These are phyloP conservation scores for Kwoniella heveanensis DNA, from an alignment of 768 basidiomycete species.

Conservation along the genomic window DNA sequence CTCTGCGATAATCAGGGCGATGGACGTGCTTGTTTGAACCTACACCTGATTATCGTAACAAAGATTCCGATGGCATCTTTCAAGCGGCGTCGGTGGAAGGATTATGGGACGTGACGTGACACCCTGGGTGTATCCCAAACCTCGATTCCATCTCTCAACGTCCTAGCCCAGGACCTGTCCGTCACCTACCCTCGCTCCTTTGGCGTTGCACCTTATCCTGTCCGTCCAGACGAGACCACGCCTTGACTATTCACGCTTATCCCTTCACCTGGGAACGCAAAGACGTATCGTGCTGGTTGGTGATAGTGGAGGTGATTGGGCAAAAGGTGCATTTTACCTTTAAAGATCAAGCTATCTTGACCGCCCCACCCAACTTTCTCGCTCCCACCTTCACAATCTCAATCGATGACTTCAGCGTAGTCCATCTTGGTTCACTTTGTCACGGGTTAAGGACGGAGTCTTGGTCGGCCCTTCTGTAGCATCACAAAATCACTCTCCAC, in stretches of 20 bases:
- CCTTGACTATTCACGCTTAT: neutral
- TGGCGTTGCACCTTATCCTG: slow-evolving; percentile 35
- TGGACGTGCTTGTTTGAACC: slow-evolving; percentile 2
- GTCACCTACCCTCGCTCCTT: slow-evolving; percentile 17
- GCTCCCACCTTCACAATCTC: slow-evolving; percentile 10
- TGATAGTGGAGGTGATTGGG: neutral
- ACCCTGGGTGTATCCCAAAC: too few species aligned
- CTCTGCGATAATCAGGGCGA: slow-evolving; percentile 1
- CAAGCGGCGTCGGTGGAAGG: neutral
- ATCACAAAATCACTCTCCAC: slow-evolving; percentile 1
- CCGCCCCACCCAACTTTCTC: slow-evolving; percentile 16
- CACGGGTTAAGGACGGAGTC: slow-evolving; percentile 19
- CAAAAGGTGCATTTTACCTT: slow-evolving; percentile 16
- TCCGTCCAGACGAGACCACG: slow-evolving; percentile 12
- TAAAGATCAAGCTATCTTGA: slow-evolving; percentile 14
- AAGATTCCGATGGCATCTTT: slow-evolving; percentile 1
- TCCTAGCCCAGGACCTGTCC: slow-evolving; percentile 14
- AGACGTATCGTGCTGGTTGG: neutral
- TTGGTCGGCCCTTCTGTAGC: slow-evolving; percentile 18
- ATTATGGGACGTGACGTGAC: slow-evolving; percentile 26
- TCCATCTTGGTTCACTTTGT: slow-evolving; percentile 2
- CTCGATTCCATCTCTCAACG: neutral
- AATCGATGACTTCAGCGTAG: slow-evolving; percentile 18
- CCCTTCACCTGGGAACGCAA: slow-evolving; percentile 3
- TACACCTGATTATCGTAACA: slow-evolving; percentile 1